Evolutionary conservation across 805 yeast genomes (phyloP), one percentile per base, ranked within the genome.

Genomic region (Barnettozyma wickerhamii): DNA sequence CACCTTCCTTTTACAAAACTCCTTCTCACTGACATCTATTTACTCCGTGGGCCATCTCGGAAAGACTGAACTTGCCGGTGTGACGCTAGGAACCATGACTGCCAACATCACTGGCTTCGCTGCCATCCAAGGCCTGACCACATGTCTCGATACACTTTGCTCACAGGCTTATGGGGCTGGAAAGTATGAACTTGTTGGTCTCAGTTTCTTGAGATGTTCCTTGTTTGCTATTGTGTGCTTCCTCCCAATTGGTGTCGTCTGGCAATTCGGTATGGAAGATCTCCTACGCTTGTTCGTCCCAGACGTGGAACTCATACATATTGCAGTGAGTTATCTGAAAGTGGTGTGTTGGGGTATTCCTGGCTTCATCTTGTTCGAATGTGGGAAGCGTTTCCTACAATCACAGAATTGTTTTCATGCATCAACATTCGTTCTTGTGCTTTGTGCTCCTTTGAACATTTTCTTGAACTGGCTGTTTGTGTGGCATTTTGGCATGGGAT

Each of bases 341-440:
- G 65, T 76, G 6, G 68, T 76, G 45, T 70, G 77, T 4, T 56
- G 80, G 38, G 95, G 95, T 17, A 77, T 85, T 7, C 96, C 96
- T 1, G 95, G 90, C 0, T 76, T 81, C 51, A 70, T 84, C 33
- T 45, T 84, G 10, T 88, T 88, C 59, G 96, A 89, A 62, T 75
- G 87, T 31, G 79, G 88, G 20, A 88, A 89, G 62, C 68, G 95
- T 43, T 87, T 74, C 53, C 62, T 88, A 43, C 96, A 87, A 64
- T 86, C 95, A 0, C 96, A 88, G 60, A 86, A 87, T 24, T 80
- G 87, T 12, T 89, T 84, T 67, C 82, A 85, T 55, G 95, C 95
- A 5, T 83, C 90, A 9, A 84, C 95, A 6, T 76, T 79, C 47
- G 83, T 79, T 5, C 64, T 86, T 30, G 55, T 76, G 18, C 45